Conservation (phyloP, 2,329 filamentous ascomycete species). For the Pseudogymnoascus sp. region DNA sequence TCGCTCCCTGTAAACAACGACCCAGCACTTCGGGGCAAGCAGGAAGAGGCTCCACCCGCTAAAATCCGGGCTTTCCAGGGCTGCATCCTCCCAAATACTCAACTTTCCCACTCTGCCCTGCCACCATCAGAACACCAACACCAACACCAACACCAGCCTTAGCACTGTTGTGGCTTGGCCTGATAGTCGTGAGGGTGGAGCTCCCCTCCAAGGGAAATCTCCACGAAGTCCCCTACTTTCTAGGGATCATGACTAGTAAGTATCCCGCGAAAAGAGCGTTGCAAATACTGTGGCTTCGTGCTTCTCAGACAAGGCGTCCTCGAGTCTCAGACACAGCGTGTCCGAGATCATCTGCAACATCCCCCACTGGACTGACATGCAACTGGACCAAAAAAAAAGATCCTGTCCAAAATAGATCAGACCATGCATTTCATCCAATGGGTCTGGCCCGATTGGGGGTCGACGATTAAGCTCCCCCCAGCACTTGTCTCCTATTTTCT, state of each 20-base stretch:
- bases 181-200: not conserved
- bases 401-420: not conserved
- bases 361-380: not conserved
- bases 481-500: not conserved
- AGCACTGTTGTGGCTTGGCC: not conserved
- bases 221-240: not conserved
- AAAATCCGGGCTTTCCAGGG: not conserved
- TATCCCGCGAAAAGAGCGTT: not conserved
- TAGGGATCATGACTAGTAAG: conserved; percentile 1
- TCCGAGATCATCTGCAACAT: not conserved
- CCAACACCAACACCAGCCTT: not conserved
- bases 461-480: not conserved
- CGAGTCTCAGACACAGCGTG: not conserved
- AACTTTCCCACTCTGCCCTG: too few species aligned
- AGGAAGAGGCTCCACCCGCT: not conserved
- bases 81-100: not conserved
- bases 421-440: not conserved
- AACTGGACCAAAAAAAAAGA: not conserved
- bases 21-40: not conserved
- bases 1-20: not conserved
- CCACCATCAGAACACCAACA: not conserved
- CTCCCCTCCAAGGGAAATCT: not conserved
- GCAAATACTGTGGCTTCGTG: not conserved
- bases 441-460: not conserved
- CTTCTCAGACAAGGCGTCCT: not conserved